Evolutionary conservation across 2,329 filamentous ascomycete genomes (phyloP).

Genomic region (Paraphoma chrysanthemicola): DNA sequence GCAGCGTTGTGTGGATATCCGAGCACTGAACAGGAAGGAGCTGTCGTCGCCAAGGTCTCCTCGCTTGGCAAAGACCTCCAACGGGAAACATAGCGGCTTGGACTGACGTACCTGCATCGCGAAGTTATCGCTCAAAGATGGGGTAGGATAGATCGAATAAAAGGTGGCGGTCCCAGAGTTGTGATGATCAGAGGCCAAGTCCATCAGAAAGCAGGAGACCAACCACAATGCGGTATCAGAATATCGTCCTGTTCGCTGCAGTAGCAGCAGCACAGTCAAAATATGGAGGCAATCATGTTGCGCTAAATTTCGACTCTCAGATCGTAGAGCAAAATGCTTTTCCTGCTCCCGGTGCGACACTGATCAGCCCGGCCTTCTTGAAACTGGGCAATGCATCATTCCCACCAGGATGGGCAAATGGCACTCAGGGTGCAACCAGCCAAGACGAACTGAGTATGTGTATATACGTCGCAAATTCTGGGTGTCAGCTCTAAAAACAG

Average conservation of each 20-base stretch:
- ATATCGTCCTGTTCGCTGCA: constrained; percentile 14
- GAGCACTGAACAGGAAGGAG: constrained; percentile 22
- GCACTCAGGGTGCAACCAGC: constrained; percentile 42
- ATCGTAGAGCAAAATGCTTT: constrained; percentile 44
- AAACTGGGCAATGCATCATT: constrained; percentile 28
- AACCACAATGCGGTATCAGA: not conserved
- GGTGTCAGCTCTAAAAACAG: not conserved
- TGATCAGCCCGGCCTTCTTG: constrained; percentile 42
- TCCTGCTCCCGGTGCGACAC: constrained; percentile 36
- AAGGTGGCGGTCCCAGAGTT: not conserved
- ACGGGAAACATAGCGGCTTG: constrained; percentile 18
- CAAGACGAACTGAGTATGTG: constrained; percentile 27
- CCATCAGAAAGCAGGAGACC: too few species aligned
- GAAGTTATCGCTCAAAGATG: constrained; percentile 9
- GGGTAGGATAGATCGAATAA: not conserved
- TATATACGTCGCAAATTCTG: not conserved
- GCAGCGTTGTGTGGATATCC: not conserved
- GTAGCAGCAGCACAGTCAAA: constrained; percentile 26
- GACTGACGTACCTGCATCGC: constrained; percentile 27
- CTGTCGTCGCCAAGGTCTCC: constrained; percentile 11
- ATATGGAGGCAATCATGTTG: constrained; percentile 43
- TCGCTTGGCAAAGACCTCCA: constrained; percentile 26
- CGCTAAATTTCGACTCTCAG: constrained; percentile 34
- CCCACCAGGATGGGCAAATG: constrained; percentile 34
- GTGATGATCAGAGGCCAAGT: not conserved